phyloP scores from a whole-genome alignment of 257 asterid genomes.

The Nicotiana tomentosiformis region DNA sequence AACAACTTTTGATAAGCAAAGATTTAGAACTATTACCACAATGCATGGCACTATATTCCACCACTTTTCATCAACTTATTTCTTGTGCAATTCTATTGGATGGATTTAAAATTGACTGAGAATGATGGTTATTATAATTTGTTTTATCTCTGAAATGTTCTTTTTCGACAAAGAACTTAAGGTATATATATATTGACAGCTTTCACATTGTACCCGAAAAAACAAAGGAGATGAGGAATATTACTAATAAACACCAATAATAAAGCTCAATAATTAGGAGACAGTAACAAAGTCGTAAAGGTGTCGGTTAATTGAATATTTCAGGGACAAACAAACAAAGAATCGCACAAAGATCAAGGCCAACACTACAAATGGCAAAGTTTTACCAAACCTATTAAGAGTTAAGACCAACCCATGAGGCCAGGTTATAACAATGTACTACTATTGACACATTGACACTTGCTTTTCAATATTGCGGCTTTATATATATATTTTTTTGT shows the following conservation, averaged over 20 bases:
- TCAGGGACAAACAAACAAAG: not conserved
- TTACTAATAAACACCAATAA: not conserved
- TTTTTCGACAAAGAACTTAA: not conserved
- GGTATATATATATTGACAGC: not conserved
- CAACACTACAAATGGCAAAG: conserved; percentile 4
- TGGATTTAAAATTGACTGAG: not conserved
- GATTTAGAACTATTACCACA: not conserved
- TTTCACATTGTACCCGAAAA: not conserved
- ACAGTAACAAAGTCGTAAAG: not conserved
- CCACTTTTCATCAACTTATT: not conserved
- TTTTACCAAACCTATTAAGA: not conserved
- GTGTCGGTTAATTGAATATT: not conserved
- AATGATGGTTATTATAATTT: not conserved
- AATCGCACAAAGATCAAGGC: not conserved
- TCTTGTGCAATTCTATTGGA: not conserved
- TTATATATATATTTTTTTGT: not conserved
- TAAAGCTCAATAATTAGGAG: conserved; percentile 3
- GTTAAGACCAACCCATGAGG: not conserved
- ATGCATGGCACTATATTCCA: not conserved
- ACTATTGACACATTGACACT: not conserved
- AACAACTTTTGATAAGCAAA: too few species aligned
- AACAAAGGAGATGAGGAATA: not conserved
- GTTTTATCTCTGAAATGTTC: too few species aligned
- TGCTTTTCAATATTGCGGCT: not conserved
- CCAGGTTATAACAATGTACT: not conserved